Conservation (phyloP, 768 basidiomycete species). For the Kwoniella dendrophila region DNA sequence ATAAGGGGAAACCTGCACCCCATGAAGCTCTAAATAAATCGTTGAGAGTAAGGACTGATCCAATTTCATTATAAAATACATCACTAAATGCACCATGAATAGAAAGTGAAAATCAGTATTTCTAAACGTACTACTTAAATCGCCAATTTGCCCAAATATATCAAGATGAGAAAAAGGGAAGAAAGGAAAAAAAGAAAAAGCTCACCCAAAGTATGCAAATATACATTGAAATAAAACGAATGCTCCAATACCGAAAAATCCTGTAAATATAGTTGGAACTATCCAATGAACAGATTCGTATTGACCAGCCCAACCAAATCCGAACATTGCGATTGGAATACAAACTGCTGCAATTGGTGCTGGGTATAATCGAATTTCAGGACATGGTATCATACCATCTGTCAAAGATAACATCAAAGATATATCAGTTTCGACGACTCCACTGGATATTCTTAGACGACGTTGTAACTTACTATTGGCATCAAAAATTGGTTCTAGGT, state of each 20-base stretch:
- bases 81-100: conserved; percentile 3
- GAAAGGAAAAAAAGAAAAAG: neutral
- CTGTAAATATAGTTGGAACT: conserved; percentile 19
- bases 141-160: neutral
- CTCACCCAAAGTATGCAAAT: conserved; percentile 26
- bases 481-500: conserved; percentile 25
- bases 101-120: no score
- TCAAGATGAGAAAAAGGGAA: neutral
- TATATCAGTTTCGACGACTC: neutral
- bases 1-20: conserved; percentile 27
- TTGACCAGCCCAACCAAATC: conserved; percentile 24
- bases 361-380: conserved; percentile 17
- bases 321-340: conserved; percentile 28
- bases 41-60: conserved; percentile 25
- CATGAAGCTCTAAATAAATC: conserved; percentile 25
- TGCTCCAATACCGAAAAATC: conserved; percentile 24
- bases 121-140: neutral
- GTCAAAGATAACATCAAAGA: neutral
- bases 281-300: conserved; percentile 26
- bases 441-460: neutral
- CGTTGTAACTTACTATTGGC: conserved; percentile 7
- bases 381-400: conserved; percentile 27
- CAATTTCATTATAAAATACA: conserved; percentile 20
- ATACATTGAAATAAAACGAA: conserved; percentile 20
- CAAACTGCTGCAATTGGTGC: conserved; percentile 22